Evolutionary conservation across 495 filamentous ascomycete species (phyloP), one percentile per base, ranked within the genome.

Genomic region (Aspergillus incahuasiensis): DNA sequence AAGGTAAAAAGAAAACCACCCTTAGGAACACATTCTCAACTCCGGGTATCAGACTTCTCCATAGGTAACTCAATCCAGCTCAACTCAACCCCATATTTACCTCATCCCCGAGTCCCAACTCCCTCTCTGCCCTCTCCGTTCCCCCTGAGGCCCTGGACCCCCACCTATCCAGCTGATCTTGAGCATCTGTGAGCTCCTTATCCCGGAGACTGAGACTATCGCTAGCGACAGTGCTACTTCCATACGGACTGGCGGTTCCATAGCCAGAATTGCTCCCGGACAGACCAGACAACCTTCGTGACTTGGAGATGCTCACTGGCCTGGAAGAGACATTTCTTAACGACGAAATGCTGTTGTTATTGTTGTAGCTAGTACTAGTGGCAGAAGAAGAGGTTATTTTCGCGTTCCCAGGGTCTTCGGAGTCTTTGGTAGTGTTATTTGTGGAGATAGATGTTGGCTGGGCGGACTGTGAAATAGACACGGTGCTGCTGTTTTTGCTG

Each of bases 61-160:
- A 4, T 35, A 35, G 32, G 32, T 35, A 12, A 15, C 32, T 18
- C 38, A 40, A 16, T 28, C n/a, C 25, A 8, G 25, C 15, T 40
- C 38, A 82, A 57, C 79, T 80, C 57, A 82, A 57, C 18, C 72
- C 79, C 79, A 82, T 82, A 54, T 77, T 76, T 7, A 78, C 68
- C 48, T 82, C 79, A 62, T 82, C 79, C 13, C 77, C 74, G 30
- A 79, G 51, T 5, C 79, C 79, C 63, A 75, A 62, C 61, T 77
- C 68, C 48, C 76, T 48, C 61, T 75, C 70, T 39, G 70, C 71
- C 55, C 77, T 60, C 50, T 76, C 74, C 5, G 68, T 77, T 0
- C 74, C 74, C 15, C 66, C 73, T 0, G 64, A 55, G 16, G 75
- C 75, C 12, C 74, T 60, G 12, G 69, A 59, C 8, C 64, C 68